These are phyloP conservation scores for Alternaria alternata DNA, from an alignment of 2,329 filamentous ascomycete genomes.

Conservation along the genomic window DNA sequence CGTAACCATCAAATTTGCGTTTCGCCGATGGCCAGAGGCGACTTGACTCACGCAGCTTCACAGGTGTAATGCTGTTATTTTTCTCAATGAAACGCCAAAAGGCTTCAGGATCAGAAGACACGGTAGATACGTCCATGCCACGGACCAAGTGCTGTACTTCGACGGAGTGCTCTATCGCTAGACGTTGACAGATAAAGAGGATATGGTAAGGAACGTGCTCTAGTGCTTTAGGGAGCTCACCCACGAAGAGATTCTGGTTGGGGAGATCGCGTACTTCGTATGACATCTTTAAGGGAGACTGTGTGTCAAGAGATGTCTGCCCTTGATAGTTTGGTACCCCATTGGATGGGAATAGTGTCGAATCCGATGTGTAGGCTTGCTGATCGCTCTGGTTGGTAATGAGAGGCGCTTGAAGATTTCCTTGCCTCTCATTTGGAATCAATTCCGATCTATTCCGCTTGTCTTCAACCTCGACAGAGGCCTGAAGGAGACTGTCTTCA, in stretches of 20 bases:
- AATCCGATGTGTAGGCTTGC: background rate
- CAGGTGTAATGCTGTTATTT: background rate
- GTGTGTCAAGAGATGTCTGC: background rate
- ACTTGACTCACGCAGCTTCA: slow-evolving; percentile 21
- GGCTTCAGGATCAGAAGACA: slow-evolving; percentile 14
- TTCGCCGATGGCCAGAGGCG: slow-evolving; percentile 36
- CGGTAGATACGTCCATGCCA: slow-evolving; percentile 13
- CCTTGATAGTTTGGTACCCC: background rate
- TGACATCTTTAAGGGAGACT: slow-evolving; percentile 27
- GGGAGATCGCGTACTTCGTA: slow-evolving; percentile 43
- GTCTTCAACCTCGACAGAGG: slow-evolving; percentile 24
- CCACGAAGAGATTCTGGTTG: slow-evolving; percentile 39
- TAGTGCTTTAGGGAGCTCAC: slow-evolving; percentile 18
- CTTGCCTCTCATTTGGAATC: background rate
- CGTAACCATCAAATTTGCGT: slow-evolving; percentile 36
- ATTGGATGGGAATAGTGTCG: background rate
- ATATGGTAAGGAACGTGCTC: slow-evolving; percentile 40
- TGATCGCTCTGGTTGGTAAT: background rate
- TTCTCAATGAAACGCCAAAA: slow-evolving; percentile 34
- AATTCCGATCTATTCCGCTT: background rate
- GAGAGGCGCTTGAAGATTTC: background rate
- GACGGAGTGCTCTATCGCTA: slow-evolving; percentile 29
- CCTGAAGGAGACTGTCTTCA: slow-evolving; percentile 28
- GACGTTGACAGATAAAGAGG: slow-evolving; percentile 43
- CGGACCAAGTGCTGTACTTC: slow-evolving; percentile 24